These are phyloP conservation scores for Isatis tinctoria DNA, from an alignment of 345 rosid genomes.

Conservation along the genomic window DNA sequence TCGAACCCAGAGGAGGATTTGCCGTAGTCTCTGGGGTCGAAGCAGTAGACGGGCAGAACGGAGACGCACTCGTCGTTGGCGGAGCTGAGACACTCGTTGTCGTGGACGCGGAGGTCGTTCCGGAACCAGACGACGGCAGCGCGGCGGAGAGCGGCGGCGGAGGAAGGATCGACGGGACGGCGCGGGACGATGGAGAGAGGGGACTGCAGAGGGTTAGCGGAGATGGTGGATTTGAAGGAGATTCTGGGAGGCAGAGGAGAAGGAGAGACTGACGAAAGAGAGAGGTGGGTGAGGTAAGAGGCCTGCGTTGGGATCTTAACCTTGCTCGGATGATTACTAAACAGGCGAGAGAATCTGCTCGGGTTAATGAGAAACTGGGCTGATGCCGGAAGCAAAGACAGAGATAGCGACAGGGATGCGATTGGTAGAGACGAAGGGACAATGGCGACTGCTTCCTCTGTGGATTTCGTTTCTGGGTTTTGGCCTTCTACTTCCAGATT, in stretches of 20 bases:
- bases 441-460: constrained; percentile 38
- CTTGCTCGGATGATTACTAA: constrained; percentile 50
- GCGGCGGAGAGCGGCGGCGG: constrained; percentile 77
- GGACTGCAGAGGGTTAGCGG: constrained; percentile 73
- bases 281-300: constrained; percentile 51
- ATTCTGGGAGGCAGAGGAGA: constrained; percentile 40
- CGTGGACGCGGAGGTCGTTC: constrained; percentile 87
- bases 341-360: constrained; percentile 39
- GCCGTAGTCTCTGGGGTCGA: constrained; percentile 92
- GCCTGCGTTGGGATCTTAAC: constrained; percentile 75
- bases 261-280: constrained; percentile 41
- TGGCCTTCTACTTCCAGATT: constrained; percentile 19
- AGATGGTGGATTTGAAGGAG: constrained; percentile 77
- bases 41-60: constrained; percentile 88
- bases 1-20: constrained; percentile 87
- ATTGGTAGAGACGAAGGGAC: constrained; percentile 45
- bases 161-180: constrained; percentile 86
- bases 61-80: constrained; percentile 87
- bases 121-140: constrained; percentile 93
- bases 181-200: constrained; percentile 84
- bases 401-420: constrained; percentile 38
- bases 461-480: constrained; percentile 36
- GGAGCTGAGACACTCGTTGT: constrained; percentile 79
- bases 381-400: constrained; percentile 34
- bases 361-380: constrained; percentile 48